Evolutionary conservation across 2,329 filamentous ascomycete genomes (phyloP), one percentile per base, ranked within the genome.

Genomic region (Teratosphaeria zuluensis): DNA sequence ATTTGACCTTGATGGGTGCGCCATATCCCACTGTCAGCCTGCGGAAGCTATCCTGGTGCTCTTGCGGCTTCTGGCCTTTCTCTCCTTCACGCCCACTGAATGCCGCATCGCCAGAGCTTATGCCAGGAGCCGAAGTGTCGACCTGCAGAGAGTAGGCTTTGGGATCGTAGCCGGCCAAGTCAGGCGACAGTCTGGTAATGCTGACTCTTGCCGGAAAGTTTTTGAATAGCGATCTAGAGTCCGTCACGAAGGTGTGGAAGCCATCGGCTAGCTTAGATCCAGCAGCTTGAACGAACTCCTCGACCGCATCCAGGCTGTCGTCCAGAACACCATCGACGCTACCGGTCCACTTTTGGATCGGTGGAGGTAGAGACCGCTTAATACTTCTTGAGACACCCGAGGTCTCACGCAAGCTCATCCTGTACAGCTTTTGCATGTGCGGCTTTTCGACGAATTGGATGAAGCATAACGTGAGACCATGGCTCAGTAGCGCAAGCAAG

Each of bases 391-490:
- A 92, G 46, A 99, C 80, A 55, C 94, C 94, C 11, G 94, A 94
- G 72, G 96, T 90, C 63, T 87, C 80, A 60, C 94, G 87, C 53
- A 99, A 78, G 66, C 85, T 87, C 66, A 86, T 81, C 51, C 94
- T 92, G 69, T 99, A 99, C 19, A 97, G 83, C 79, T 96, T 97
- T 73, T 96, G 89, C 92, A 99, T 97, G 73, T 99, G 94, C 14
- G 92, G 94, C 61, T 92, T 87, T 75, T 99, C 94, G 9, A 99
- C 89, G 64, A 92, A 89, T 60, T 95, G 89, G 57, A 99, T 89
- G 76, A 96, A 96, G 32, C 80, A 85, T 33, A 97, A 79, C 1
- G 89, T 94, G 55, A 96, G 78, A 33, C 92, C 83, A 70, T 99
- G 94, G 64, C 90, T 91, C 38, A 92, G 74, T 24, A 96, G 77